Base-by-base conservation (phyloP, 768 basidiomycete species). In the Rhodotorula kratochvilovae region DNA sequence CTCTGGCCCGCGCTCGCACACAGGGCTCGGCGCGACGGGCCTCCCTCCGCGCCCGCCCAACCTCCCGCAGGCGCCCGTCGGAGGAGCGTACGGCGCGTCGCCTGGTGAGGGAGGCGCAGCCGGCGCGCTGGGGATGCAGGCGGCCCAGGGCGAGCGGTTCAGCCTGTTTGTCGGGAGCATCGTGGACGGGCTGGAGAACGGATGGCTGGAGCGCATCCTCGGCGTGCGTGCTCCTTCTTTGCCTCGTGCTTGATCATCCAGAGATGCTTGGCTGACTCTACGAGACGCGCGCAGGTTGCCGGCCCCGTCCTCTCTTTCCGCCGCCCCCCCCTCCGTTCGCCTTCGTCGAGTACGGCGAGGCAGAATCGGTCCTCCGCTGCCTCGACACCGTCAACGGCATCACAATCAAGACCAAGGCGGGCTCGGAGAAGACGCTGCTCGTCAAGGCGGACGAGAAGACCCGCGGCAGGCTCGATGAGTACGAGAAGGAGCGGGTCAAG, bases 401-500 rank as follows among this genome's bases (percentile, higher is more conserved):
- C 55, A 86, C 86, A 75, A 77, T 90, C 50, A 87, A 88, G 17
- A 86, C 87, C 62, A 79, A 86, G 70, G 84, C 86, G 75, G 85
- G 86, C 54, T 84, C 84, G 27, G 85, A 85, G 73, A 89, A 89
- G 80, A 84, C 85, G 63, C 79, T 90, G 27, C 80, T 88, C 89
- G 87, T 97, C 72, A 97, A 95, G 82, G 92, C 91, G 67, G 96
- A 99, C 80, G 92, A 96, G 81, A 96, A 96, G 82, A 96, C 92
- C 0, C 87, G 88, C 61, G 84, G 86, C 16, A 91, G 94, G 76
- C 81, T 98, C 70, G 92, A 97, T 75, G 89, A 90, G 45, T 96
- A 91, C 79, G 85, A 87, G 62, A 83, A 87, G 27, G 87, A 89
- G 76, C 86, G 90, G 73, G 90, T 91, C 84, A 81, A 85, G 67